Evolutionary conservation across 345 rosid species (phyloP).

Genomic region (Citrus inodora): DNA sequence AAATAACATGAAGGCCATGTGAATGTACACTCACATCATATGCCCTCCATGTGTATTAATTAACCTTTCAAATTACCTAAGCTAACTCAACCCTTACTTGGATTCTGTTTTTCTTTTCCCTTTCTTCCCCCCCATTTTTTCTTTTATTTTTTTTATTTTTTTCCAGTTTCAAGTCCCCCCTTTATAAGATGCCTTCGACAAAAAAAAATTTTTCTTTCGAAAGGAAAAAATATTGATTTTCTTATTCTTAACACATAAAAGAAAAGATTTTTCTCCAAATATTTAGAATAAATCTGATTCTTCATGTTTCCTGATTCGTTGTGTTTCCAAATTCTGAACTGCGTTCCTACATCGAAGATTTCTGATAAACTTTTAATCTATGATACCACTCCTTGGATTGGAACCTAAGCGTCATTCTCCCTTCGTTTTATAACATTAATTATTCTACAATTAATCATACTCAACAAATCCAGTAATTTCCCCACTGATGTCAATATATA

Average conservation of each 20-base stretch:
- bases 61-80: slow-evolving; percentile 14
- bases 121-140: neutral
- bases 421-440: neutral
- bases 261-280: too few species aligned
- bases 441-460: neutral
- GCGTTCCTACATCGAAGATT: too few species aligned
- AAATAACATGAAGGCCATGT: slow-evolving; percentile 25
- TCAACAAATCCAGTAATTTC: neutral
- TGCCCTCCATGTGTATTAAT: slow-evolving; percentile 31
- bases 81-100: slow-evolving; percentile 1
- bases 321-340: too few species aligned
- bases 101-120: neutral
- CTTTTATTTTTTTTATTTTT: neutral
- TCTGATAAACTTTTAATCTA: too few species aligned
- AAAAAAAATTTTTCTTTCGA: too few species aligned
- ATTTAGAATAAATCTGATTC: too few species aligned
- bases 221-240: too few species aligned
- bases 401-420: too few species aligned
- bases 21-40: slow-evolving; percentile 13
- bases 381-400: too few species aligned
- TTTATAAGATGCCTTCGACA: neutral
- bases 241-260: too few species aligned
- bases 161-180: neutral
- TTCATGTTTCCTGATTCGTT: too few species aligned
- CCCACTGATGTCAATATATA: neutral